Percentiles rank a stretch among this genome's conserved stretches.
These are phyloP conservation scores for Metschnikowia continentalis DNA, from an alignment of 805 yeast species.

Conservation along the genomic window DNA sequence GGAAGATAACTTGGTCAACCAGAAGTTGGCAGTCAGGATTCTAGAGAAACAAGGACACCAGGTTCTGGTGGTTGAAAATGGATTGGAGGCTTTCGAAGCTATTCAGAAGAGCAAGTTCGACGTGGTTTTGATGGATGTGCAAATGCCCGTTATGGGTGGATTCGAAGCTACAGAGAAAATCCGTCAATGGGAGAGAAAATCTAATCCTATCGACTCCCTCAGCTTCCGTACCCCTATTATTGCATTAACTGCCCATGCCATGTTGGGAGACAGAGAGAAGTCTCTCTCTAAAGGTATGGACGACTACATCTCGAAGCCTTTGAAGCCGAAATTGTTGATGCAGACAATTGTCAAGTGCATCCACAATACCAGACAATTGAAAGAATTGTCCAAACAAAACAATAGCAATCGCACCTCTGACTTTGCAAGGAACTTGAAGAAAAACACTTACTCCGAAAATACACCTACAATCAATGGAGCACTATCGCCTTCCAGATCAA, in stretches of 20 bases:
- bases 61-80: slow-evolving; percentile 83
- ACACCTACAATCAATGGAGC: not conserved
- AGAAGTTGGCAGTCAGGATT: slow-evolving; percentile 79
- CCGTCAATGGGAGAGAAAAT: slow-evolving; percentile 82
- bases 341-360: slow-evolving; percentile 85
- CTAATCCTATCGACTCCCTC: slow-evolving; percentile 64
- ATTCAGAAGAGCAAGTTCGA: slow-evolving; percentile 65
- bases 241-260: slow-evolving; percentile 89
- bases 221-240: slow-evolving; percentile 80
- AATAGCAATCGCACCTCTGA: slow-evolving; percentile 42
- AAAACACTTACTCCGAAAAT: slow-evolving; percentile 22
- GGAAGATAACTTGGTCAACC: slow-evolving; percentile 84
- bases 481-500: slow-evolving; percentile 1
- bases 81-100: slow-evolving; percentile 76
- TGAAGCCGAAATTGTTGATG: slow-evolving; percentile 75
- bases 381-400: slow-evolving; percentile 49
- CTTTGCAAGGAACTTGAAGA: slow-evolving; percentile 44
- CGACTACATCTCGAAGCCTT: slow-evolving; percentile 83
- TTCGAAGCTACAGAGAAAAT: slow-evolving; percentile 86
- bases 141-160: slow-evolving; percentile 95
- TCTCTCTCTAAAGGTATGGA: slow-evolving; percentile 90
- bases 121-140: slow-evolving; percentile 88
- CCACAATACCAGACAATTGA: slow-evolving; percentile 60
- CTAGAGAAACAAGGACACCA: slow-evolving; percentile 82
- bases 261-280: slow-evolving; percentile 87